Percentiles rank a stretch among this genome's conserved stretches.
Evolutionary conservation across 2,329 filamentous ascomycete species (phyloP).

Genomic region (Colletotrichum phormii): DNA sequence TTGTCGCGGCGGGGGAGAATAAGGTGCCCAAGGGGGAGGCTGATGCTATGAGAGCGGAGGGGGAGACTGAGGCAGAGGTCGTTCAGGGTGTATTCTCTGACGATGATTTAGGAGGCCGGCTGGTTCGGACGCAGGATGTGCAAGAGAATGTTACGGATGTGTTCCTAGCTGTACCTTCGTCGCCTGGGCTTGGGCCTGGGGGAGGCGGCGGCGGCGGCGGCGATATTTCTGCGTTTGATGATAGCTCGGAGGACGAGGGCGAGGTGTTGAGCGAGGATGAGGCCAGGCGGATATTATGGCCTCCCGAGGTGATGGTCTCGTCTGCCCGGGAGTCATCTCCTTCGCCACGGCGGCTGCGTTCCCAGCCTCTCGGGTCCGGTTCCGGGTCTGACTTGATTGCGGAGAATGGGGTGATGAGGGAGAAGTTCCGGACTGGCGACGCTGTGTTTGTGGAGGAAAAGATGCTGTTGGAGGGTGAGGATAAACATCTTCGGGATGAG

Average conservation of each 20-base stretch:
- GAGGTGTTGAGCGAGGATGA: slow-evolving; percentile 16
- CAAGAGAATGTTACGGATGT: neutral
- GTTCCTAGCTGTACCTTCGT: no score
- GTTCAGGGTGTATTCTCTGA: slow-evolving; percentile 32
- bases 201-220: no score
- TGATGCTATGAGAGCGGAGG: slow-evolving; percentile 46
- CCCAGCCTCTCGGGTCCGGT: slow-evolving; percentile 2
- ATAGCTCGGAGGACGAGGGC: neutral
- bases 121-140: neutral
- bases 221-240: neutral
- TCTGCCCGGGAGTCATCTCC: neutral
- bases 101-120: neutral
- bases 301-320: neutral
- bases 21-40: slow-evolving; percentile 49
- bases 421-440: slow-evolving; percentile 55
- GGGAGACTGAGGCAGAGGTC: slow-evolving; percentile 38
- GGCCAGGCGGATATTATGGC: slow-evolving; percentile 19
- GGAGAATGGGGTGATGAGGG: slow-evolving; percentile 39
- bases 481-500: slow-evolving; percentile 50
- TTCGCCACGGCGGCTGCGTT: neutral
- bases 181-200: neutral
- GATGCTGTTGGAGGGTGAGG: slow-evolving; percentile 47
- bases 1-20: neutral
- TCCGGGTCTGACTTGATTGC: slow-evolving; percentile 40
- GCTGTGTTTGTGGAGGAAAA: slow-evolving; percentile 53